Evolutionary conservation across 805 yeast species (phyloP).

Genomic region (Kodamaea sagamina): DNA sequence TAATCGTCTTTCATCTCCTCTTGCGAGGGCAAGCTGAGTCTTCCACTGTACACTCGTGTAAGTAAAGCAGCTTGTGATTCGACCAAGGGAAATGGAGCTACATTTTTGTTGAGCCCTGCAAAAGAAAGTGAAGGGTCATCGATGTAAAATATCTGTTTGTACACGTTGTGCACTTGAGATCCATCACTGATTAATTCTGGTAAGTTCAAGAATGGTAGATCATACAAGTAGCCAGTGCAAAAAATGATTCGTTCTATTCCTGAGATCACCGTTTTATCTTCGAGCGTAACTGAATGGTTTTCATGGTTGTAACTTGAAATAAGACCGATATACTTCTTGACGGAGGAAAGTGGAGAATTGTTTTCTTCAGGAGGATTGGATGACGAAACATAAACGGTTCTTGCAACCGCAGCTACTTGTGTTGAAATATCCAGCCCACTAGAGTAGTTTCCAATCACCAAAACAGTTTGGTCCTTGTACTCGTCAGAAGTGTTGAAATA

Average conservation of each 20-base stretch:
- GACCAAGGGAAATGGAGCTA: conserved; percentile 39
- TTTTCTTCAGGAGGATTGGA: conserved; percentile 7
- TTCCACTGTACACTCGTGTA: conserved; percentile 35
- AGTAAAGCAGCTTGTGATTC: conserved; percentile 43
- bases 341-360: background rate
- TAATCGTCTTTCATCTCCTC: conserved; percentile 30
- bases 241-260: conserved; percentile 24
- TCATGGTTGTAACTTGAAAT: conserved; percentile 26
- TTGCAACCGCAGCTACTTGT: conserved; percentile 16
- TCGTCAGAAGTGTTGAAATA: conserved; percentile 20
- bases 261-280: conserved; percentile 16
- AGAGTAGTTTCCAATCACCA: conserved; percentile 38
- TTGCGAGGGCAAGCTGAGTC: conserved; percentile 27
- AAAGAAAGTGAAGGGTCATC: conserved; percentile 33
- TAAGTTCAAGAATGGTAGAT: conserved; percentile 26
- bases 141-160: conserved; percentile 34
- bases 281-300: conserved; percentile 17
- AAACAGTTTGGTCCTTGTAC: conserved; percentile 15
- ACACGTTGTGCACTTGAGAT: conserved; percentile 31
- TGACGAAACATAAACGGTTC: conserved; percentile 17
- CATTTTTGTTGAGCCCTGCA: conserved; percentile 31
- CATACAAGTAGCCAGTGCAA: conserved; percentile 28
- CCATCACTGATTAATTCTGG: conserved; percentile 22
- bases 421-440: conserved; percentile 18
- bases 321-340: conserved; percentile 13